Evolutionary conservation across 148 eudicot genomes (phyloP).

Genomic region (Chenopodium suecicum): DNA sequence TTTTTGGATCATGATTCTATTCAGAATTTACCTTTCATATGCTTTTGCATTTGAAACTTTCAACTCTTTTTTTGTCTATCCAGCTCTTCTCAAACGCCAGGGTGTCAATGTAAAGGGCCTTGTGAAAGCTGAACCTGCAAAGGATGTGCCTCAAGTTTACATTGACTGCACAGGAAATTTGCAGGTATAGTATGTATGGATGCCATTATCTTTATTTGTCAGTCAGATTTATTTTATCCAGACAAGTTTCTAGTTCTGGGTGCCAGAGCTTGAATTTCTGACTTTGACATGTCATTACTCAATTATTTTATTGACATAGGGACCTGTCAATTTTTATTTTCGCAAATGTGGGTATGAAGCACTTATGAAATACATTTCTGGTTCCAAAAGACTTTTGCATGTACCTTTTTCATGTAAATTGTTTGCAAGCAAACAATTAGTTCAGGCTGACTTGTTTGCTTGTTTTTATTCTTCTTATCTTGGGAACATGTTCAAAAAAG

Average conservation of each 20-base stretch:
- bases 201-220: not conserved
- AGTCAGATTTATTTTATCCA: not conserved
- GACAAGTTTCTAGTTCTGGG: not conserved
- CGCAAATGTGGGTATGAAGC: not conserved
- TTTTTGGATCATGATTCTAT: slow-evolving; percentile 3
- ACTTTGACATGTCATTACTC: not conserved
- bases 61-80: slow-evolving; percentile 17
- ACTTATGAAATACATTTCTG: not conserved
- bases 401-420: not conserved
- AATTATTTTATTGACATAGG: not conserved
- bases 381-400: not conserved
- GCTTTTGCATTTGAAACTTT: not conserved
- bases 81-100: slow-evolving; percentile 96
- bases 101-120: slow-evolving; percentile 95
- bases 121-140: slow-evolving; percentile 75
- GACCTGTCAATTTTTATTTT: not conserved
- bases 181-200: slow-evolving; percentile 51
- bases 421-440: not conserved
- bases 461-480: not conserved
- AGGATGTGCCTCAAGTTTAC: slow-evolving; percentile 77
- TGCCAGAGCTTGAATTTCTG: not conserved
- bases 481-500: not conserved
- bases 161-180: slow-evolving; percentile 96
- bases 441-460: not conserved
- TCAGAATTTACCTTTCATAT: not conserved